A percentile compares a stretch with the other conserved stretches of the same genome.
These are phyloP conservation scores for Wallacemonas sp. DNA, from an alignment of 208 protist genomes.

Conservation along the genomic window DNA sequence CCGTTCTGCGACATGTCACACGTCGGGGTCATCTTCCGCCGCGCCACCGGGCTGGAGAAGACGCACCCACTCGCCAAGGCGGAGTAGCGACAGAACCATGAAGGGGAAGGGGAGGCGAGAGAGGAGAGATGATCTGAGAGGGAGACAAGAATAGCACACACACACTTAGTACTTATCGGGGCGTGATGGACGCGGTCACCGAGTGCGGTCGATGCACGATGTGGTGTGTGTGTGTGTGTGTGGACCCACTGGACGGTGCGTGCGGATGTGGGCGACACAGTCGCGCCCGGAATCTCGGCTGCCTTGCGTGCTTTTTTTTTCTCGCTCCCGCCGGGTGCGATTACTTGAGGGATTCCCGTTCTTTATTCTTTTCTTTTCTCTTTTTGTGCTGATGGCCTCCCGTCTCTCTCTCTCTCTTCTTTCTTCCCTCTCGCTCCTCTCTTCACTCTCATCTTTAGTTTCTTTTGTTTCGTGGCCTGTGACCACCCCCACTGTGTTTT, in stretches of 20 bases:
- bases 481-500: neutral
- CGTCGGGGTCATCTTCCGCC: constrained; percentile 64
- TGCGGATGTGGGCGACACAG: too few relatives aligned
- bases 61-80: constrained; percentile 1
- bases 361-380: neutral
- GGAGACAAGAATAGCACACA: too few relatives aligned
- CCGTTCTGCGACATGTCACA: constrained; percentile 79
- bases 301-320: neutral
- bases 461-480: constrained; percentile 12
- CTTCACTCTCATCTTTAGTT: constrained; percentile 12
- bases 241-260: too few relatives aligned
- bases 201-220: too few relatives aligned
- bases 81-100: neutral
- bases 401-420: constrained; percentile 10
- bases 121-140: too few relatives aligned
- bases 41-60: constrained; percentile 51
- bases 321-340: neutral
- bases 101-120: neutral
- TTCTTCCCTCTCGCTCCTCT: constrained; percentile 2
- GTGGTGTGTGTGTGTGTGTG: constrained; percentile 2
- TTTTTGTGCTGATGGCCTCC: neutral
- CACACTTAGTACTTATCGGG: too few relatives aligned
- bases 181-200: too few relatives aligned
- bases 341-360: neutral
- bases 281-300: too few relatives aligned